Evolutionary conservation across 371 early-diverging fungal genomes (phyloP), one percentile per base, ranked within the genome.

Genomic region (Rhizomucor miehei): DNA sequence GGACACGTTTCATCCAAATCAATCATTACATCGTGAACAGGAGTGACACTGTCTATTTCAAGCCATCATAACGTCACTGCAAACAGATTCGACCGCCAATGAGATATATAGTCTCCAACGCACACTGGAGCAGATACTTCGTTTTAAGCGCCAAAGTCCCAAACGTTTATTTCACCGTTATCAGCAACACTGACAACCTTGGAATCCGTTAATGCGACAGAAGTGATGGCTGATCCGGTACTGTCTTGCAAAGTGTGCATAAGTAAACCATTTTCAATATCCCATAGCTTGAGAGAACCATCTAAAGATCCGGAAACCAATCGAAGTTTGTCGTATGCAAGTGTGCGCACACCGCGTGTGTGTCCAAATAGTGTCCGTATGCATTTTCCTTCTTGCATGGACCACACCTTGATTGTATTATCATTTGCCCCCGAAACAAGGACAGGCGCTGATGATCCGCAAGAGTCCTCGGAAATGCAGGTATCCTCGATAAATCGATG

Each of bases 271-370:
- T 81, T 84, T 51, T 90, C 88, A 4, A 89, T 73, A 59, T 95
- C 95, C 98, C 98, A 99, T 43, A 97, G 76, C 62, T 88, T 89
- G 25, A 98, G 78, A 8, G 80, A 77, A n/a, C 86, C 80, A 60
- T 95, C 97, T 51, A 88, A 77, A 6, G 89, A 84, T 1, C 92
- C 96, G 34, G 90, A 88, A 1, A 94, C 89, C 11, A 95, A 84
- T 10, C 95, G 80, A 48, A 94, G 78, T 50, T 90, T 84, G 64
- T 95, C 93, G 60, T 90, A 87, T 3, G 90, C 89, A 25, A 88
- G 62, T 0, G 88, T 77, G 73, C 90, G 86, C n/a, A 98, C 87
- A 21, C 93, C 94, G 47, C 91, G 88, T 1, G 81, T 78, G 59
- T 95, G 93, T 1, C 93, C 93, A 69, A 88, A 88, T 29, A 93